These are phyloP conservation scores for Komagataella ulmi DNA, from an alignment of 805 yeast species.

Conservation along the genomic window DNA sequence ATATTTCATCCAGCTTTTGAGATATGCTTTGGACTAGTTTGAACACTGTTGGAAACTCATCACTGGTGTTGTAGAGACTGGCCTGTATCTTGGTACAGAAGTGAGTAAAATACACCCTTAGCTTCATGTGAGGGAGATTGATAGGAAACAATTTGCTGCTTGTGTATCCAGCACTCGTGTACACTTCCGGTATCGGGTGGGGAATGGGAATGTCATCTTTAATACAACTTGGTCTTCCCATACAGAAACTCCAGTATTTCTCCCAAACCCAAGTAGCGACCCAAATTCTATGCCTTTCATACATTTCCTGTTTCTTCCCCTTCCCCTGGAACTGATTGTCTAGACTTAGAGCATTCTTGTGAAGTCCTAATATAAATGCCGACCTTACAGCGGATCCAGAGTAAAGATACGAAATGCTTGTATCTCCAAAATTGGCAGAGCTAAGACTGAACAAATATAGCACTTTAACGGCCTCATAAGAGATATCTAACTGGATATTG, in stretches of 20 bases:
- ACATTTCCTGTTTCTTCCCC: constrained; percentile 3
- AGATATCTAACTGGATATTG: constrained; percentile 7
- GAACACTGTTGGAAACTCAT: constrained; percentile 9
- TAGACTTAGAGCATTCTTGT: constrained; percentile 3
- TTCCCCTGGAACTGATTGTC: neutral
- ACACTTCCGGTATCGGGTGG: constrained; percentile 3
- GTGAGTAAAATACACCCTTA: constrained; percentile 9
- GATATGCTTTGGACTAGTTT: constrained; percentile 9
- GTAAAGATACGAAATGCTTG: constrained; percentile 10
- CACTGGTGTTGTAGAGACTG: constrained; percentile 9
- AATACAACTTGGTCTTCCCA: constrained; percentile 11
- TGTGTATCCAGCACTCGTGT: constrained; percentile 7
- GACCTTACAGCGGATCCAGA: constrained; percentile 9
- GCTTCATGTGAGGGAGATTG: constrained; percentile 10
- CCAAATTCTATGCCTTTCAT: constrained; percentile 11
- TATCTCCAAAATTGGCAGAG: constrained; percentile 12
- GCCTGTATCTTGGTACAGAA: constrained; percentile 9
- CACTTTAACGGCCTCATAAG: constrained; percentile 9
- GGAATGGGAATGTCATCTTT: constrained; percentile 5
- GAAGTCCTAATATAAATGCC: constrained; percentile 10
- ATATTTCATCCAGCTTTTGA: constrained; percentile 7
- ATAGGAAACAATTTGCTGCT: constrained; percentile 5
- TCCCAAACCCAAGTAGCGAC: constrained; percentile 12
- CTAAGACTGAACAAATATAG: constrained; percentile 9
- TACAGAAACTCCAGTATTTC: constrained; percentile 13